phyloP scores from a whole-genome alignment of 768 basidiomycete genomes.

The Mrakia blollopis region DNA sequence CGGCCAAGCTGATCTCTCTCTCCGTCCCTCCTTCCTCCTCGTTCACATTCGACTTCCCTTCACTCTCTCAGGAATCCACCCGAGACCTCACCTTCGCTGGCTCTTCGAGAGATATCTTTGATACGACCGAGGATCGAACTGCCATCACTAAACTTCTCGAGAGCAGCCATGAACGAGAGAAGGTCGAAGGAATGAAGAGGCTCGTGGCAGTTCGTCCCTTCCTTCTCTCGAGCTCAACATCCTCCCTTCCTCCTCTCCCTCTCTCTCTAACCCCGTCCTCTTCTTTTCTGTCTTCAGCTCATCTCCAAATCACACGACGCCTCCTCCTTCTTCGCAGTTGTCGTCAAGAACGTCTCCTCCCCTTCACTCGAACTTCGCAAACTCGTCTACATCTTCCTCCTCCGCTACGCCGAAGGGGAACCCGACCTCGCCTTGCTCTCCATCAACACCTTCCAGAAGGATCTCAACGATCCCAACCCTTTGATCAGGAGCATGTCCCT shows the following conservation, averaged over 20 bases:
- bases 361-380: slow-evolving; percentile 90
- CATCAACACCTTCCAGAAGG: slow-evolving; percentile 98
- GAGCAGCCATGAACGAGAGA: slow-evolving; percentile 79
- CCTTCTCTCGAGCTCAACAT: slow-evolving; percentile 10
- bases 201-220: slow-evolving; percentile 74
- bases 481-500: slow-evolving; percentile 95
- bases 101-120: slow-evolving; percentile 39
- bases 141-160: slow-evolving; percentile 81
- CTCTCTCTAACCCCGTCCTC: slow-evolving; percentile 16
- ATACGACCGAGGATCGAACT: slow-evolving; percentile 64
- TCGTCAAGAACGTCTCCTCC: slow-evolving; percentile 94
- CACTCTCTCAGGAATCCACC: slow-evolving; percentile 29
- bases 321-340: slow-evolving; percentile 89
- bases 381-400: slow-evolving; percentile 93
- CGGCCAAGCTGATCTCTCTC: neutral
- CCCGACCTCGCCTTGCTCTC: slow-evolving; percentile 92
- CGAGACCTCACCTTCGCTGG: slow-evolving; percentile 36
- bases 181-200: slow-evolving; percentile 90
- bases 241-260: slow-evolving; percentile 18
- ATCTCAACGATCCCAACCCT: slow-evolving; percentile 83
- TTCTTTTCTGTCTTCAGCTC: slow-evolving; percentile 53
- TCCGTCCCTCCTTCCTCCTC: neutral
- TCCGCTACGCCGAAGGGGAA: slow-evolving; percentile 86
- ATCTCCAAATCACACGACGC: slow-evolving; percentile 90
- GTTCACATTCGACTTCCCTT: neutral